Evolutionary conservation across 2,329 filamentous ascomycete species (phyloP).

Genomic region (Colletotrichum tabaci): DNA sequence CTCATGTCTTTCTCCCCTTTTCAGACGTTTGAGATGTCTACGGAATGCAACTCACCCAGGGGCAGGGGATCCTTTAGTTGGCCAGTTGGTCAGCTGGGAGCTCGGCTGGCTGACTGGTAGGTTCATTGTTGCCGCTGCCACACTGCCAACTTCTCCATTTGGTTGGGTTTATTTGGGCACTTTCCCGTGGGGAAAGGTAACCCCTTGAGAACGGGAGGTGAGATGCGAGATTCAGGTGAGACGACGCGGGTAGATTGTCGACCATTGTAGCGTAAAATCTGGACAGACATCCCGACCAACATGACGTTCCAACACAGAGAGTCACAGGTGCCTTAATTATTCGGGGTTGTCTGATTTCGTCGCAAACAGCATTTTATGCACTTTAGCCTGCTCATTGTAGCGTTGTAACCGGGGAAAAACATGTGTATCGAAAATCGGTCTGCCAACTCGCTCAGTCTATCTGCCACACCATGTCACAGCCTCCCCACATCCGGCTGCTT

Average conservation of each 20-base stretch:
- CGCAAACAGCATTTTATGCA: neutral
- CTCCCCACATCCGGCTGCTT: conserved; percentile 15
- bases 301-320: conserved; percentile 5
- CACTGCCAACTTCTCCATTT: conserved; percentile 8
- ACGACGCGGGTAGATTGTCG: conserved; percentile 41
- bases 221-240: conserved; percentile 42
- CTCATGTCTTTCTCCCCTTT: neutral
- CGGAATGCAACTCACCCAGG: conserved; percentile 23
- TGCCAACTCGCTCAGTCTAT: neutral
- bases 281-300: neutral
- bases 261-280: conserved; percentile 23
- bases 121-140: neutral
- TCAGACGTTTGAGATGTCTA: conserved; percentile 6
- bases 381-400: neutral
- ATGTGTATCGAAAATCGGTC: conserved; percentile 26
- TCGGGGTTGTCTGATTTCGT: conserved; percentile 4
- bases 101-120: neutral
- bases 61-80: conserved; percentile 8
- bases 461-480: neutral
- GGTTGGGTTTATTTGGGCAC: neutral
- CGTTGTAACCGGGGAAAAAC: neutral
- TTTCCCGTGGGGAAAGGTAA: conserved; percentile 36
- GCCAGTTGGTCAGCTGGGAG: conserved; percentile 6
- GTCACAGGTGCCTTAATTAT: conserved; percentile 24
- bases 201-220: conserved; percentile 23